phyloP scores from a whole-genome alignment of 2,329 filamentous ascomycete genomes.

The Fusarium sp. region DNA sequence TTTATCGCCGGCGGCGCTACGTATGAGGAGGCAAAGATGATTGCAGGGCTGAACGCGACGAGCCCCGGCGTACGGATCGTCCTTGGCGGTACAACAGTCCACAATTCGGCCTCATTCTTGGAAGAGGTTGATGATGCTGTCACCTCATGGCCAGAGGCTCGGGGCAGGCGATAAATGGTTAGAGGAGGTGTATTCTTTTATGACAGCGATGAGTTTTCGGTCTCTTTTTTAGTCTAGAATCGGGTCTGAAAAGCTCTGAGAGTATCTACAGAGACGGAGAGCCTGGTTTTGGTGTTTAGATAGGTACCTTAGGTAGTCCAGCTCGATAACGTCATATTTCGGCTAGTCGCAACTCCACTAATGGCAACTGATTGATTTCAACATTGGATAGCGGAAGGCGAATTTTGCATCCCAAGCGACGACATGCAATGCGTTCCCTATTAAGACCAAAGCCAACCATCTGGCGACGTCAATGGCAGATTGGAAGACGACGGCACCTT shows the following conservation, averaged over 20 bases:
- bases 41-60: conserved; percentile 93
- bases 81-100: conserved; percentile 85
- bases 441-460: conserved; percentile 36
- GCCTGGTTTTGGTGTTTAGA: background rate
- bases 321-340: conserved; percentile 23
- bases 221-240: background rate
- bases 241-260: background rate
- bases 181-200: background rate
- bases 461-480: conserved; percentile 30
- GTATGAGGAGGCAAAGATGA: conserved; percentile 96
- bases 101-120: conserved; percentile 88
- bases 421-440: conserved; percentile 45
- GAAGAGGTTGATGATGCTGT: conserved; percentile 94
- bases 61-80: conserved; percentile 90
- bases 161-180: conserved; percentile 37
- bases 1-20: conserved; percentile 95
- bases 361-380: conserved; percentile 9
- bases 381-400: conserved; percentile 13
- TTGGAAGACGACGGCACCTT: conserved; percentile 36
- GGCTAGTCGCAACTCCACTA: conserved; percentile 15
- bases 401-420: conserved; percentile 27
- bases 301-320: background rate
- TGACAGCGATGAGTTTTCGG: conserved; percentile 11
- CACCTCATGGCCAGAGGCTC: conserved; percentile 81
- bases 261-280: background rate